Evolutionary conservation across 2,329 filamentous ascomycete species (phyloP), one percentile per base, ranked within the genome.

Genomic region (Xylariaceae sp.): DNA sequence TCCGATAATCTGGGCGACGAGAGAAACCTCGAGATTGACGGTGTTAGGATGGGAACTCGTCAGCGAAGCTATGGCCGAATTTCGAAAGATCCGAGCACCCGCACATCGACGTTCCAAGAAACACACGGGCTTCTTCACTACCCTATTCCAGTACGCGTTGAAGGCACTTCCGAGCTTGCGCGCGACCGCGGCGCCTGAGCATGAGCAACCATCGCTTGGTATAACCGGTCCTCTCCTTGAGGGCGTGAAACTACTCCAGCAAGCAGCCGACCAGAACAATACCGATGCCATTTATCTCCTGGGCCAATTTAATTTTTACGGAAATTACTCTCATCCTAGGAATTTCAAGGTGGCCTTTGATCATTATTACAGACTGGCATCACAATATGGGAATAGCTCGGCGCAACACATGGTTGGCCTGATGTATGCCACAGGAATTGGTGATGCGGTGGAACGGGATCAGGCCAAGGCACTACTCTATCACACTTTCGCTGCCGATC

Each of bases 351-450:
- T 82, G 45, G 89, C 94, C 0, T 96, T 95, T 68, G 77, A 81
- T 60, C 81, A 89, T 74, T 99, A 97, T 71, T 78, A 88, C 58
- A 79, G 85, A 57, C 79, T 99, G 50, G 89, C 92, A 2, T 78
- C 80, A 16, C 70, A 86, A 55, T 81, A 87, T 61, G 94, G 92
- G 42, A 97, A 99, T 71, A 87, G 84, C 60, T 95, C 92, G 12
- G 94, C 94, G 1, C 90, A 97, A 70, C 87, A 95, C 71, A 96
- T 99, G 92, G 70, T 97, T 44, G 94, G 89, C 0, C 84, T 99
- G 63, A 94, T 96, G 81, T 92, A 99, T 72, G 92, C 92, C 34
- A 99, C 94, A 0, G 94, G 94, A 0, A 79, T 99, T 54, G 92
- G 89, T 15, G 84, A 84, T 30, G 86, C 85, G 1, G 89, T 96